A percentile compares a stretch with the other conserved stretches of the same genome.
phyloP scores from a whole-genome alignment of 805 yeast species.

The Candida silvicultrix region DNA sequence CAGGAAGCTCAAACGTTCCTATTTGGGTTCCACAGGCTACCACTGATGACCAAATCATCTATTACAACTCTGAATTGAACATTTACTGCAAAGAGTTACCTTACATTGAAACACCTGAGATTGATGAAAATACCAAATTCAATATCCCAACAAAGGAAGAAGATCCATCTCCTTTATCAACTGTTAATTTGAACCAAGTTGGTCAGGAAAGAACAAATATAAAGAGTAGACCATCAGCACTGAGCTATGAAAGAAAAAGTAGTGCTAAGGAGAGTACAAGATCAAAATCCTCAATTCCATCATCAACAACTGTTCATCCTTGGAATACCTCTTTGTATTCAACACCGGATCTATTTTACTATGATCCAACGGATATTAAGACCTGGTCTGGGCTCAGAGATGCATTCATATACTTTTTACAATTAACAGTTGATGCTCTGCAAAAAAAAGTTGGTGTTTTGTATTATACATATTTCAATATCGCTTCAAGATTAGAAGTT shows the following conservation, averaged over 20 bases:
- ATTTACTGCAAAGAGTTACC: conserved; percentile 58
- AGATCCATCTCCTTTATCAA: conserved; percentile 6
- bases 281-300: conserved; percentile 13
- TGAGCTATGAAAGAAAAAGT: conserved; percentile 7
- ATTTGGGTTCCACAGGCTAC: conserved; percentile 63
- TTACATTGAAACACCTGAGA: conserved; percentile 31
- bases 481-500: conserved; percentile 45
- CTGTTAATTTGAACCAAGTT: conserved; percentile 23
- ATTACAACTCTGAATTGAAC: conserved; percentile 54
- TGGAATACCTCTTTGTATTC: conserved; percentile 22
- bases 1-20: conserved; percentile 29
- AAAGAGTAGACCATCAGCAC: conserved; percentile 14
- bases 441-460: conserved; percentile 42
- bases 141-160: conserved; percentile 21
- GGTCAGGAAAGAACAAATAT: conserved; percentile 17
- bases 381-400: conserved; percentile 54
- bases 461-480: conserved; percentile 48
- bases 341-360: conserved; percentile 43
- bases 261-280: conserved; percentile 7
- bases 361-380: conserved; percentile 51
- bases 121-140: conserved; percentile 27
- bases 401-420: conserved; percentile 40
- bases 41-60: conserved; percentile 47
- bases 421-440: conserved; percentile 44
- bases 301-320: conserved; percentile 18